Evolutionary conservation across 371 early-diverging fungal species (phyloP).

Genomic region (Mortierella sp.): DNA sequence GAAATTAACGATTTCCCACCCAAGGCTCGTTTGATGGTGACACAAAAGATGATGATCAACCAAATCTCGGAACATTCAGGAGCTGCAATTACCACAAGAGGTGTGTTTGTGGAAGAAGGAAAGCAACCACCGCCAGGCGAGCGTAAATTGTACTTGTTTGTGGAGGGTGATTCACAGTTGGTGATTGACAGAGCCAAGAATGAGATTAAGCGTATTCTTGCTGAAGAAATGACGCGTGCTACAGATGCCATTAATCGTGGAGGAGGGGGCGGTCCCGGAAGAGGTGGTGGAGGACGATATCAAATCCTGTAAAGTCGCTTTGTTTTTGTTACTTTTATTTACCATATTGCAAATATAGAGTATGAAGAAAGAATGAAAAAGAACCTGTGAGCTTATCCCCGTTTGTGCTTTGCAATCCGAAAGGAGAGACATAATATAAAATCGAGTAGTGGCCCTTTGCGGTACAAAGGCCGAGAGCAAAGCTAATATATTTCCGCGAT

Average conservation of each 20-base stretch:
- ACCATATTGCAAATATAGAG: no score
- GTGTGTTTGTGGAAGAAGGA: conserved; percentile 89
- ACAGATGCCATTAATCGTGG: conserved; percentile 64
- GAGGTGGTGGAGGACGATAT: conserved; percentile 36
- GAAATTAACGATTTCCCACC: conserved; percentile 98
- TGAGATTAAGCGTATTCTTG: conserved; percentile 92
- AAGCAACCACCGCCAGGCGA: conserved; percentile 81
- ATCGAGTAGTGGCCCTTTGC: no score
- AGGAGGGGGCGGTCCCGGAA: conserved; percentile 29
- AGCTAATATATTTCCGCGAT: no score
- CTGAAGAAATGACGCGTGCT: conserved; percentile 84
- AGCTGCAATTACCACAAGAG: conserved; percentile 95
- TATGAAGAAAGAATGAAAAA: no score
- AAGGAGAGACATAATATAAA: no score
- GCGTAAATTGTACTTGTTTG: conserved; percentile 93
- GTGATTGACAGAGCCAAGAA: conserved; percentile 92
- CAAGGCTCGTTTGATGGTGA: conserved; percentile 96
- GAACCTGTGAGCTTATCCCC: no score
- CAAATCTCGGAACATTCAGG: conserved; percentile 93
- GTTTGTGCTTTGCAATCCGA: no score
- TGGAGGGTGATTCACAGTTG: conserved; percentile 94
- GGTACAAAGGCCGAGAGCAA: no score
- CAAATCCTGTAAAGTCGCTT: conserved; percentile 37
- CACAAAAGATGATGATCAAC: conserved; percentile 89
- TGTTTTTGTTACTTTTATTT: no score